Percentiles rank a stretch among this genome's conserved stretches.
These are phyloP conservation scores for Penicillium canescens DNA, from an alignment of 495 filamentous ascomycete genomes.

Conservation along the genomic window DNA sequence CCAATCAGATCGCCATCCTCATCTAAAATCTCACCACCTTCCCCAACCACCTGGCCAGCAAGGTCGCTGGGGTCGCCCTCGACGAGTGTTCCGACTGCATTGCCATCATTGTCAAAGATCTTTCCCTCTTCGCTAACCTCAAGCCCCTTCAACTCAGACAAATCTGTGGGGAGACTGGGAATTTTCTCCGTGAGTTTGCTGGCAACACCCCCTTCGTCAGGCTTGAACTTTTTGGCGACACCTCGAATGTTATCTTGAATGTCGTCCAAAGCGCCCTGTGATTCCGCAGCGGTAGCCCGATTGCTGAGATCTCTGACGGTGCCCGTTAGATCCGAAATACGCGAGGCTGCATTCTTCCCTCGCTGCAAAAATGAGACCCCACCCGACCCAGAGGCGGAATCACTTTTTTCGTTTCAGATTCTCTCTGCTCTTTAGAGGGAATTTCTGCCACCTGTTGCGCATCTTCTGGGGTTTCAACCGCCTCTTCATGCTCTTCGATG, in stretches of 20 bases:
- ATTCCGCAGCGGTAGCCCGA: no score
- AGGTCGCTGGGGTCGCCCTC: slow-evolving; percentile 47
- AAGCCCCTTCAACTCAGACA: slow-evolving; percentile 67
- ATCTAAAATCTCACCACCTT: slow-evolving; percentile 54
- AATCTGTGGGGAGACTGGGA: slow-evolving; percentile 34
- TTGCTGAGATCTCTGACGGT: background rate
- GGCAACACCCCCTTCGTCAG: no score
- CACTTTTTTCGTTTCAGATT: no score
- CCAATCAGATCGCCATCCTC: slow-evolving; percentile 52
- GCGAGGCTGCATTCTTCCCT: slow-evolving; percentile 4
- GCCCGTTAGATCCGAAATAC: background rate
- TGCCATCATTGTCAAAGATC: slow-evolving; percentile 38
- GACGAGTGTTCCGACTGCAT: slow-evolving; percentile 38
- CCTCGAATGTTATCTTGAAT: no score
- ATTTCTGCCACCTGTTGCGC: no score
- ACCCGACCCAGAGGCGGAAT: no score
- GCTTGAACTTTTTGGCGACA: no score
- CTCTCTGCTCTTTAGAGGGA: no score
- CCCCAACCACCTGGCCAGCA: slow-evolving; percentile 48
- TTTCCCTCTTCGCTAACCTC: slow-evolving; percentile 53
- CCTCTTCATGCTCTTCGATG: no score
- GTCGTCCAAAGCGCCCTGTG: no score
- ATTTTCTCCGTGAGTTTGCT: no score
- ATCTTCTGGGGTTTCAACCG: no score
- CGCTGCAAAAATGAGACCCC: background rate